Evolutionary conservation across 2,329 filamentous ascomycete species (phyloP), one percentile per base, ranked within the genome.

Genomic region (Beauveria caledonica): DNA sequence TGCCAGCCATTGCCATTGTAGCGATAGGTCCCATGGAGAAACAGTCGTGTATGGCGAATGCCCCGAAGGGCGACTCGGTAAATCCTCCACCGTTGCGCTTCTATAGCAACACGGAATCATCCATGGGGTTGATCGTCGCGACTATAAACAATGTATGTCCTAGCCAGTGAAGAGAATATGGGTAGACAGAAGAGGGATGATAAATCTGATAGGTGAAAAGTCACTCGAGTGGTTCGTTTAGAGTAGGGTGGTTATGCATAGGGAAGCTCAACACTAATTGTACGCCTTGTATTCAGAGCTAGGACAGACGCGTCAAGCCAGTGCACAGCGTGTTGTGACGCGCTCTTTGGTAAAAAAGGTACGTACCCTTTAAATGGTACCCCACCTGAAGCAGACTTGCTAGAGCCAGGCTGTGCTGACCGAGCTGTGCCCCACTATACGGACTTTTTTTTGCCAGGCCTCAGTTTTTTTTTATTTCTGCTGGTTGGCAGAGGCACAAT

Each of bases 1-100:
- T 71, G 59, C 73, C 73, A 64, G 72, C 71, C 80, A 82, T 83
- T 53, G 69, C 73, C 66, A 72, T 71, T 59, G 77, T 69, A 61
- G 74, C 65, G 48, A 76, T 67, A 46, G 75, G 70, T 70, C 74
- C 76, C 78, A 80, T 81, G 64, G 71, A 25, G 33, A 7, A 17
- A 23, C 17, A 19, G 15, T 36, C 6, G 53, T 19, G 27, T 33
- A 45, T 23, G 7, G 29, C 46, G 27, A 29, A 46, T 25, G 49
- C 40, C 60, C 50, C 23, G 54, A 54, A 53, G 48, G 60, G 48
- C 60, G 21, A 1, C 8, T 25, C 10, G 36, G 4, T 21, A 13
- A n/a, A 19, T 55, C 27, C 36, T 36, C 50, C 39, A 17, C 21
- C 29, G 33, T 11, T 17, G 49, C 44, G 45, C 40, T 59, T 60